Base-by-base conservation (phyloP, 345 rosid genomes). In the Pistacia integerrima region DNA sequence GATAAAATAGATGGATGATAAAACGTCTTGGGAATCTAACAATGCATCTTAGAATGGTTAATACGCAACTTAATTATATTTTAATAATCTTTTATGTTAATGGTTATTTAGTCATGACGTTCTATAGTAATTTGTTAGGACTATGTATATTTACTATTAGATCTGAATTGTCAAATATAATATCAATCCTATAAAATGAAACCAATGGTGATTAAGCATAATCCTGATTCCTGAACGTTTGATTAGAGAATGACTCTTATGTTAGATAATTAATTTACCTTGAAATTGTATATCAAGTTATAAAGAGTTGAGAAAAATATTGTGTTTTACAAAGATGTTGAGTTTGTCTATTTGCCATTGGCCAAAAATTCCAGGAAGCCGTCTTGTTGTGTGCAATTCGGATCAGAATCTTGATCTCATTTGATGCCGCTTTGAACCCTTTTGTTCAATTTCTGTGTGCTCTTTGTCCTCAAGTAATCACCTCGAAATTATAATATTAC, bases 371-470 rank as follows among this genome's bases (percentile, higher is more conserved):
- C 48, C 54, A 1, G 13, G 48, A 52, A 51, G 63, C 11, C 75
- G 83, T 68, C 77, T 25, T 72, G 8, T 71, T 67, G 8, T 72
- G 5, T 72, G 73, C 22, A 49, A 36, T 3, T 0, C n/a, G 48
- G 8, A 62, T 7, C 49, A 72, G 88, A 66, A 80, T 82, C 84
- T 83, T 79, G 72, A 52, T 64, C 41, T 3, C 35, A 17, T 16
- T 55, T 16, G 80, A 73, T 80, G 11, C 85, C 78, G 70, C 72
- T n/a, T 70, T 14, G 35, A 25, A 48, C 6, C 16, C 58, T 35
- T 78, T 18, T 36, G 9, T 44, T 46, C 11, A 48, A 44, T 56
- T 52, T 8, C 54, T 13, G 67, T 9, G 67, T 46, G 75, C 58
- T 44, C 70, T 69, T 55, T 74, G 78, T 74, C 75, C 16, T 79